Evolutionary conservation across 2,329 filamentous ascomycete genomes (phyloP), one percentile per base, ranked within the genome.

Genomic region (Penicillium sp.): DNA sequence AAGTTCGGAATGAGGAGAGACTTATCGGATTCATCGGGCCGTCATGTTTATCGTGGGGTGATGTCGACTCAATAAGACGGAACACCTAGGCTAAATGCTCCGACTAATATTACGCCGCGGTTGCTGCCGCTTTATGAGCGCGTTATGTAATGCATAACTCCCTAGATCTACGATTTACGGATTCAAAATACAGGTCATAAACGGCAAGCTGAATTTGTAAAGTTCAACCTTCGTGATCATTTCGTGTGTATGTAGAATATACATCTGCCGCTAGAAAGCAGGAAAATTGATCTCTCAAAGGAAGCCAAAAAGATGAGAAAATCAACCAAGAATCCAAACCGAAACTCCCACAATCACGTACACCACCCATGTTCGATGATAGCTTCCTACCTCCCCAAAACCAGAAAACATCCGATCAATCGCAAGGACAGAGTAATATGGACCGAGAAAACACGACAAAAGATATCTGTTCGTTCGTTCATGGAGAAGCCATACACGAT

Each of bases 181-280:
- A 41, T 26, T 51, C 2, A 19, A 46, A 46, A 46, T 23, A 29
- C 23, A 13, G 17, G n/a, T 50, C 5, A n/a, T 50, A 26, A 17
- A 17, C 26, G 5, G 26, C 26, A 26, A 26, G 11, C 17, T 50
- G 13, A 50, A 30, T 23, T 15, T 5, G 41, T 41, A 19, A 44
- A 21, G n/a, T 1, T 44, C 26, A 21, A 53, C 21, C 35, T 53
- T 53, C 50, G 31, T 53, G 35, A 35, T 26, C n/a, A 19, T 49
- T 26, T 56, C 54, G 45, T 49, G 19, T 30, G 47, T 45, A 35
- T 61, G 41, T 50, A 38, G 30, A 53, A 13, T 46, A n/a, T 46
- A 52, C 35, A 52, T 35, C 44, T 35, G 44, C 21, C 49, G 48
- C 53, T 52, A 31, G 48, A 58, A 21, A 61, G 47, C 11, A 29